Evolutionary conservation across 176 grass and related monocot genomes (phyloP).

Genomic region (barley (Hordeum vulgare)): DNA sequence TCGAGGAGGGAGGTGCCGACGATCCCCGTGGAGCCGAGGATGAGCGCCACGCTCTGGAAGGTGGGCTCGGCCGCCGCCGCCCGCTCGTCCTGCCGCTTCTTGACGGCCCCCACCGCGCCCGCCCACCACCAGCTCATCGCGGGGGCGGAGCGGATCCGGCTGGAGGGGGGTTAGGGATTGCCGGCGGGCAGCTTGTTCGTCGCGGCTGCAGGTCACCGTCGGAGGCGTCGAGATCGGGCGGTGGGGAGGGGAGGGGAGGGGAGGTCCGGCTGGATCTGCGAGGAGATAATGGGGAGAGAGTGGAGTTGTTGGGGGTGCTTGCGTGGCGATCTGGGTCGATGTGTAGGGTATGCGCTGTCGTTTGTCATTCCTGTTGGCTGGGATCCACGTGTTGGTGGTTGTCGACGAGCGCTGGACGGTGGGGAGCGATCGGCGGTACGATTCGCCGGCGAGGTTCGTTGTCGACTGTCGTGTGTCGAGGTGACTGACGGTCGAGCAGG

Average conservation of each 20-base stretch:
- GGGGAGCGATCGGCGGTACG: no score
- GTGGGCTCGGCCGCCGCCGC: not conserved
- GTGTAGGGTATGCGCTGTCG: not conserved
- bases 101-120: slow-evolving; percentile 41
- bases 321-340: no score
- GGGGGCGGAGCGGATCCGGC: no score
- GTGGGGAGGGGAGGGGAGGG: no score
- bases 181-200: no score
- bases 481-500: no score
- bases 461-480: no score
- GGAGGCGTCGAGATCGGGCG: not conserved
- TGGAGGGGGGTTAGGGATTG: not conserved
- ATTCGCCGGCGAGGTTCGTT: no score
- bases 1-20: slow-evolving; percentile 27
- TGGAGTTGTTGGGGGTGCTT: not conserved
- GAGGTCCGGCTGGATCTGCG: not conserved
- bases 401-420: not conserved
- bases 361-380: not conserved
- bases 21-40: slow-evolving; percentile 18
- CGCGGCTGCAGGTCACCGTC: no score
- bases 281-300: not conserved
- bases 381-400: not conserved
- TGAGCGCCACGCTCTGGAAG: slow-evolving; percentile 40
- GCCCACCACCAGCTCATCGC: slow-evolving; percentile 62
- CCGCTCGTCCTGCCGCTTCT: slow-evolving; percentile 30